A percentile compares a stretch with the other conserved stretches of the same genome.
Conservation (phyloP, 208 protist species). For the Endotrypanum monterogeii region DNA sequence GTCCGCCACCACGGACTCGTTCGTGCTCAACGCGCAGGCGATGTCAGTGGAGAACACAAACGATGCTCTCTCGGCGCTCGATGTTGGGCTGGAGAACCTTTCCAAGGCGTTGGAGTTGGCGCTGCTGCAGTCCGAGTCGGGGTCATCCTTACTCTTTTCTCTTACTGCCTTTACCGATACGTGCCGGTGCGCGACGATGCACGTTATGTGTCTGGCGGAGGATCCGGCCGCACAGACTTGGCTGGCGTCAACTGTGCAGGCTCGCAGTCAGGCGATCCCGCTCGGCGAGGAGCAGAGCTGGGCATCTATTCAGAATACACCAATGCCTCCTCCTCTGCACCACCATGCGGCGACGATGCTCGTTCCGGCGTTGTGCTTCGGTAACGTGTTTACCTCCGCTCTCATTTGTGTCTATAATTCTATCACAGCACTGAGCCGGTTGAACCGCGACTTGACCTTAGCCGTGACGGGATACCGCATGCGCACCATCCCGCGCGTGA, state of each 20-base stretch:
- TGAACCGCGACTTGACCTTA: slow-evolving; percentile 74
- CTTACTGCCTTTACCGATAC: slow-evolving; percentile 81
- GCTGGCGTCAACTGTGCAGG: slow-evolving; percentile 67
- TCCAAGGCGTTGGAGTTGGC: slow-evolving; percentile 58
- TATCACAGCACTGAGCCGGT: slow-evolving; percentile 57
- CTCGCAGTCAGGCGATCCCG: slow-evolving; percentile 62
- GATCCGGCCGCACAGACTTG: slow-evolving; percentile 72
- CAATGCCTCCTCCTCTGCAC: slow-evolving; percentile 69
- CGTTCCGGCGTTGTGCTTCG: slow-evolving; percentile 70
- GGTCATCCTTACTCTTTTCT: slow-evolving; percentile 81
- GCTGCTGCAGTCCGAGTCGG: slow-evolving; percentile 67
- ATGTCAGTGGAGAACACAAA: slow-evolving; percentile 60
- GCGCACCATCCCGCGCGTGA: slow-evolving; percentile 71
- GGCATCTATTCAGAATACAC: slow-evolving; percentile 74
- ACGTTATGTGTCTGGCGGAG: slow-evolving; percentile 77
- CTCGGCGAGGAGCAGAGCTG: slow-evolving; percentile 67
- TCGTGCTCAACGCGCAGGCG: slow-evolving; percentile 57
- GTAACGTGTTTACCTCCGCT: slow-evolving; percentile 80
- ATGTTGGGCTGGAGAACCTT: slow-evolving; percentile 83
- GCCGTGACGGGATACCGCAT: slow-evolving; percentile 71
- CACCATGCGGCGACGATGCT: slow-evolving; percentile 82
- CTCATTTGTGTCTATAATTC: slow-evolving; percentile 89
- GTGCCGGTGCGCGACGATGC: slow-evolving; percentile 68
- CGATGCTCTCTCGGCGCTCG: slow-evolving; percentile 80
- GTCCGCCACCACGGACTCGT: slow-evolving; percentile 56